Percentiles rank a stretch among this genome's conserved stretches.
Conservation (phyloP, 225 moss, liverwort and hornwort species). For the Straminergon stramineum region DNA sequence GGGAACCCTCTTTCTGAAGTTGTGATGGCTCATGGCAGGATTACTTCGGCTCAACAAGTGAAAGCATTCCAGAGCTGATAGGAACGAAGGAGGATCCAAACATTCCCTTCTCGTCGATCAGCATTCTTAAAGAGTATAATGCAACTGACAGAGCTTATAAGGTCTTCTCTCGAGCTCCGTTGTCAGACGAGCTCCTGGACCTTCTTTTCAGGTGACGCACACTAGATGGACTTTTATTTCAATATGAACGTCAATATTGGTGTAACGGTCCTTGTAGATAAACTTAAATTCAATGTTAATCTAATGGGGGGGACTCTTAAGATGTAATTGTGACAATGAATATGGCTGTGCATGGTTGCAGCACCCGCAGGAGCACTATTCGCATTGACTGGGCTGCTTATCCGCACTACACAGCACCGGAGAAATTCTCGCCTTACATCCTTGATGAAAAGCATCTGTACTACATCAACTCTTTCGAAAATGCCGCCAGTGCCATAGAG, state of each 20-base stretch:
- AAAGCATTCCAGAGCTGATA: constrained; percentile 65
- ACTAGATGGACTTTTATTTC: neutral
- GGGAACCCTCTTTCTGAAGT: neutral
- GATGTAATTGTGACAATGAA: neutral
- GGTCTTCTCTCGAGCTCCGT: constrained; percentile 70
- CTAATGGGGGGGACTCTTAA: neutral
- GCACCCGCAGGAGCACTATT: constrained; percentile 36
- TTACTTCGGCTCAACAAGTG: constrained; percentile 35
- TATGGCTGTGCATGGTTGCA: constrained; percentile 1
- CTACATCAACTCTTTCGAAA: constrained; percentile 89
- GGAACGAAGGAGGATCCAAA: constrained; percentile 66
- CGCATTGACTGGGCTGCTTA: constrained; percentile 88
- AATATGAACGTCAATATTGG: neutral
- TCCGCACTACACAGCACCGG: constrained; percentile 75
- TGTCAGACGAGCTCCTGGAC: constrained; percentile 55
- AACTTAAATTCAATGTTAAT: neutral
- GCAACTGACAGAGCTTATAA: constrained; percentile 82
- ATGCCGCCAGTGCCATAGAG: constrained; percentile 91
- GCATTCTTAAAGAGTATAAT: constrained; percentile 62
- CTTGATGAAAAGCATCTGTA: constrained; percentile 78
- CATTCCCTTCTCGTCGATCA: constrained; percentile 66
- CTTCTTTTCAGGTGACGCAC: constrained; percentile 60
- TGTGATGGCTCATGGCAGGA: constrained; percentile 9
- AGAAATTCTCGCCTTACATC: constrained; percentile 69
- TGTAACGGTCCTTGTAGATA: neutral